Conservation (phyloP, 2,329 filamentous ascomycete genomes). For the Xylariales sp. region DNA sequence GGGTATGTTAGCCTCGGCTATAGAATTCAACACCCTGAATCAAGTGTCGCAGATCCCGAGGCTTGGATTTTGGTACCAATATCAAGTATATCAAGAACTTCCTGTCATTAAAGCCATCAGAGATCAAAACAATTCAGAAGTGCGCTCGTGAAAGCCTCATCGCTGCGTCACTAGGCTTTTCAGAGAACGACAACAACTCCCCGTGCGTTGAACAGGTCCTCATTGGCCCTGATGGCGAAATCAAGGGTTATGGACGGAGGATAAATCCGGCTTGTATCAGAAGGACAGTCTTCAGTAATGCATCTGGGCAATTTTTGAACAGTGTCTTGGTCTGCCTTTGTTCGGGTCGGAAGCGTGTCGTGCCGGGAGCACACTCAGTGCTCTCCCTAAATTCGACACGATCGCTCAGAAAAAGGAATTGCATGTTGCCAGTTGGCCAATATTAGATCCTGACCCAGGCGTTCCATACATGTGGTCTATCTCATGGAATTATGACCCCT, state of each 20-base stretch:
- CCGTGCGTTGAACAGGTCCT: conserved; percentile 43
- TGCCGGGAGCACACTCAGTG: conserved; percentile 50
- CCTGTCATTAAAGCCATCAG: conserved; percentile 22
- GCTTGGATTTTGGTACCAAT: conserved; percentile 25
- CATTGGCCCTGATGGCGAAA: conserved; percentile 35
- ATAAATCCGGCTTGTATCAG: conserved; percentile 52
- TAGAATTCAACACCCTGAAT: background rate
- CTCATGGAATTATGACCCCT: no score
- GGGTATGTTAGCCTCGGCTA: background rate
- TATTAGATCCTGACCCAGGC: conserved; percentile 15
- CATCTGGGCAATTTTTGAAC: conserved; percentile 31
- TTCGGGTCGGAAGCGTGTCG: conserved; percentile 37
- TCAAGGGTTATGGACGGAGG: conserved; percentile 39
- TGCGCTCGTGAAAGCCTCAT: conserved; percentile 32
- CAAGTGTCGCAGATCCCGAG: conserved; percentile 22
- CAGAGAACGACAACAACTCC: conserved; percentile 31
- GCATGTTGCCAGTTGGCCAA: conserved; percentile 46
- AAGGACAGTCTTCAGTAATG: conserved; percentile 45
- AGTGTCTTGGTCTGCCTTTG: conserved; percentile 25
- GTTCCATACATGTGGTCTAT: conserved; percentile 25
- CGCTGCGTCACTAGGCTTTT: conserved; percentile 40
- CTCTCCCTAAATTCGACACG: conserved; percentile 43
- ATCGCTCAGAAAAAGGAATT: conserved; percentile 39
- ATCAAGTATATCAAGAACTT: conserved; percentile 30
- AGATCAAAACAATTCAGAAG: conserved; percentile 31